A percentile compares a stretch with the other conserved stretches of the same genome.
Conservation (phyloP, 306 rosid genomes). For the Hippophae rhamnoides region DNA sequence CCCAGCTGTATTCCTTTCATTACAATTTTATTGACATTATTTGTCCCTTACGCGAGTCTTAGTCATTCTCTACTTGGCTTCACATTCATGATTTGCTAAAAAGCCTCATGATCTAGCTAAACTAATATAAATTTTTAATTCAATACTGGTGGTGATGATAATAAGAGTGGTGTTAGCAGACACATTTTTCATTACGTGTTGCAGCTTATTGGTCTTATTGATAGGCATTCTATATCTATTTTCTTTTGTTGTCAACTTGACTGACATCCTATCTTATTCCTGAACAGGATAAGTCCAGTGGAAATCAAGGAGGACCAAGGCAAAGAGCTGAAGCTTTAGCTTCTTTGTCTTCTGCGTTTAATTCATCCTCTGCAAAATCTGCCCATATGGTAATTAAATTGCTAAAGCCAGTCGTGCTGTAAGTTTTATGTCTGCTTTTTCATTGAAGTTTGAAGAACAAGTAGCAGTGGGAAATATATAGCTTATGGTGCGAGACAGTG, state of each 20-base stretch:
- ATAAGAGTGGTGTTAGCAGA: not conserved
- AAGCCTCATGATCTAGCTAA: slow-evolving; percentile 1
- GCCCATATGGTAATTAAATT: slow-evolving; percentile 30
- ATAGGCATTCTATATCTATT: not conserved
- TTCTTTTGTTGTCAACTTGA: not conserved
- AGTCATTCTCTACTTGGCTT: too few species aligned
- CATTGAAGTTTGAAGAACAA: too few species aligned
- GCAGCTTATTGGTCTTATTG: slow-evolving; percentile 1
- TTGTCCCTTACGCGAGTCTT: not conserved
- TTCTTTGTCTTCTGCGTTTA: slow-evolving; percentile 50
- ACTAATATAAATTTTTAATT: not conserved
- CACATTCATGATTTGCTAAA: not conserved
- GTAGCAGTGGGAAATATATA: too few species aligned
- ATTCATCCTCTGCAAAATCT: slow-evolving; percentile 39
- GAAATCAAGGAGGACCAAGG: slow-evolving; percentile 48
- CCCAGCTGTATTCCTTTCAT: not conserved
- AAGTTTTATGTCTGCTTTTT: not conserved
- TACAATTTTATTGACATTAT: not conserved
- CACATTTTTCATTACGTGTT: not conserved
- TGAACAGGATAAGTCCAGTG: slow-evolving; percentile 43
- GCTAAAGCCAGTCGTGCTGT: slow-evolving; percentile 1
- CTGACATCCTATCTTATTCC: slow-evolving; percentile 13
- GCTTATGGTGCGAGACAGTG: too few species aligned
- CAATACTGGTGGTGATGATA: not conserved
- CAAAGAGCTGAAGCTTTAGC: slow-evolving; percentile 62